Percentiles rank a stretch among this genome's conserved stretches.
Conservation (phyloP, 805 yeast genomes). For the Scheffersomyces coipomensis region DNA sequence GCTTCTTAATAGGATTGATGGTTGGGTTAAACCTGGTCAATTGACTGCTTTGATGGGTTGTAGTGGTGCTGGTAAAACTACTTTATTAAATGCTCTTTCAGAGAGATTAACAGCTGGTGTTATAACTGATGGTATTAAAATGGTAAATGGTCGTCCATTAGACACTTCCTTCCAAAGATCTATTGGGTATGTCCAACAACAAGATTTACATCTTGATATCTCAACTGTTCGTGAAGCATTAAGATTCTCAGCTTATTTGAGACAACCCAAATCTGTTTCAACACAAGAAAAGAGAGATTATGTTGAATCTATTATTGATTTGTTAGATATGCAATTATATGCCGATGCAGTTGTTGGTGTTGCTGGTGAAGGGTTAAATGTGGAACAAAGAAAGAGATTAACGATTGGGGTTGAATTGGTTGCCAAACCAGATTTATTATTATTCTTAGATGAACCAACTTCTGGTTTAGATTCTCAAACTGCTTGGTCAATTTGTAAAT, state of each 20-base stretch:
- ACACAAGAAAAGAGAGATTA: conserved; percentile 59
- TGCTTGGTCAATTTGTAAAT: conserved; percentile 35
- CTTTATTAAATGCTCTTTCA: conserved; percentile 67
- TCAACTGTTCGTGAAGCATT: conserved; percentile 43
- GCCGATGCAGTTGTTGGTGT: conserved; percentile 33
- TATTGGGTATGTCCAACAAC: conserved; percentile 34
- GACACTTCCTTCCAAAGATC: conserved; percentile 43
- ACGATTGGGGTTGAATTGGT: conserved; percentile 22
- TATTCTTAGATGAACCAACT: conserved; percentile 32
- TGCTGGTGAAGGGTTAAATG: conserved; percentile 34
- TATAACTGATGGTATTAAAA: conserved; percentile 49
- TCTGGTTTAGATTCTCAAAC: conserved; percentile 39
- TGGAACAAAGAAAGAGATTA: conserved; percentile 33
- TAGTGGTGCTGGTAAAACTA: conserved; percentile 85
- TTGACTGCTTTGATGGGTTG: conserved; percentile 82
- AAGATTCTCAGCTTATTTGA: conserved; percentile 64
- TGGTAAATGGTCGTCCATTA: conserved; percentile 66
- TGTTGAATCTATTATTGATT: conserved; percentile 63
- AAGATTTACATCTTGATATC: conserved; percentile 30
- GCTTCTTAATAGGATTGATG: conserved; percentile 43
- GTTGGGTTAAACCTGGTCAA: conserved; percentile 81
- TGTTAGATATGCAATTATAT: conserved; percentile 60
- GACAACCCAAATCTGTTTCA: conserved; percentile 63
- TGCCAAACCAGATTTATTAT: conserved; percentile 6
- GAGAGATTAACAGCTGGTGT: conserved; percentile 75